Evolutionary conservation across 257 asterid species (phyloP), one percentile per base, ranked within the genome.

Genomic region (Lycium barbarum): DNA sequence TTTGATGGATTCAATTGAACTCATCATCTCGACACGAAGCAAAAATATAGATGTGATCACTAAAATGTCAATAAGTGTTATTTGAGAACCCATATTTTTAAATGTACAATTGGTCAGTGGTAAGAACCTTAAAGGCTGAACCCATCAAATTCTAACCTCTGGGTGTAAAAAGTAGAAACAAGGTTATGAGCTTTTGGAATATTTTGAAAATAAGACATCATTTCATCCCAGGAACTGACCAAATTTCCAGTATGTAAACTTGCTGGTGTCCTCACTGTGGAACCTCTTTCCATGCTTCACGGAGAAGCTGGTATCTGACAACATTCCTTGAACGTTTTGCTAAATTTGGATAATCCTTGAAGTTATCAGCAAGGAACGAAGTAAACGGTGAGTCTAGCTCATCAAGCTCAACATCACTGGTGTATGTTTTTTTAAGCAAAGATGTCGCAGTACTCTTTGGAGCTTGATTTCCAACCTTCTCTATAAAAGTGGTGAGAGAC

Each of bases 351-450:
- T 89, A 87, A 36, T 59, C 88, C 86, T 85, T 87, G 84, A 83
- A 87, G 90, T 89, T 87, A 59, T 94, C 98, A 2, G 92, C 92
- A 35, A 94, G 83, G 58, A 95, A 84, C 2, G 91, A 86, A 40
- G 94, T 93, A 91, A 95, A 88, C 5, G 97, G 93, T 1, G 94
- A 90, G 85, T 93, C 93, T 10, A 95, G 89, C 87, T 93, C 99
- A 45, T 92, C 94, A 1, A 95, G 87, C 88, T 95, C 99, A 57
- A 94, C 97, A 35, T 95, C 99, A 43, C 99, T 95, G n/a, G 89
- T 89, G 86, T 91, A 87, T 0, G 98, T 88, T 83, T 94, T 95
- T 15, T 84, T 88, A 14, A 96, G 90, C 72, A 92, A 84, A 17
- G 94, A 87, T 66, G 93, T 84, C 22, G 91, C 88, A 84, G 91